Percentiles rank a stretch among this genome's conserved stretches.
phyloP scores from a whole-genome alignment of 768 basidiomycete species.

The Tylopilus rubrobrunneus region DNA sequence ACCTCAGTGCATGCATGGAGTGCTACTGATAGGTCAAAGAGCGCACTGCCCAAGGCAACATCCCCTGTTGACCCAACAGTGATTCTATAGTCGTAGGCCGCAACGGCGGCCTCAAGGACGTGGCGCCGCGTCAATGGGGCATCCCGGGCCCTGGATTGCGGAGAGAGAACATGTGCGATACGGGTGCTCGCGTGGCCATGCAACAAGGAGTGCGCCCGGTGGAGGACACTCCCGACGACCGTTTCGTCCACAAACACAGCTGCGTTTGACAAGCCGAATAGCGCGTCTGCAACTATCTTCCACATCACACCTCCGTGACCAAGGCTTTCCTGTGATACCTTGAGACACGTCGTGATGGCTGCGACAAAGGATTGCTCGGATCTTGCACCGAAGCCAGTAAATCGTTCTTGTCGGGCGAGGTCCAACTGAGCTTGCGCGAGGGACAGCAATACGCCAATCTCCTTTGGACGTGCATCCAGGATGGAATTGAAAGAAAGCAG shows the following conservation, averaged over 20 bases:
- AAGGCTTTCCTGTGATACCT: conserved; percentile 45
- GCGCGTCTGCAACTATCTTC: conserved; percentile 80
- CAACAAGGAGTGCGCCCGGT: conserved; percentile 36
- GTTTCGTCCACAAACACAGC: conserved; percentile 46
- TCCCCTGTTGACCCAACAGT: conserved; percentile 53
- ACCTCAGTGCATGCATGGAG: conserved; percentile 45
- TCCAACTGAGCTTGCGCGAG: conserved; percentile 71
- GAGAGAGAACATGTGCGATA: conserved; percentile 39
- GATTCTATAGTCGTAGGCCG: conserved; percentile 59
- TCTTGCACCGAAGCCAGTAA: conserved; percentile 68
- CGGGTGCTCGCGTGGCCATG: conserved; percentile 38
- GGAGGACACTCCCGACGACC: conserved; percentile 33
- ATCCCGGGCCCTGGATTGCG: conserved; percentile 25
- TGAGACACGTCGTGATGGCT: conserved; percentile 51
- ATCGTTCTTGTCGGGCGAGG: conserved; percentile 60
- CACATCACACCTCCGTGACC: conserved; percentile 74
- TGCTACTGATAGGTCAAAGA: conserved; percentile 70
- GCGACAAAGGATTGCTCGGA: conserved; percentile 69
- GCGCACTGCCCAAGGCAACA: conserved; percentile 50
- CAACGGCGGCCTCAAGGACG: conserved; percentile 49
- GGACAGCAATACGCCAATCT: conserved; percentile 68
- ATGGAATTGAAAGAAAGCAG: conserved; percentile 61
- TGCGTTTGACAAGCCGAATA: conserved; percentile 59
- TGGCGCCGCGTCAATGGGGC: conserved; percentile 30
- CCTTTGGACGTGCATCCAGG: conserved; percentile 51